A percentile compares a stretch with the other conserved stretches of the same genome.
Conservation (phyloP, 495 filamentous ascomycete species). For the Aspergillus cristatus region DNA sequence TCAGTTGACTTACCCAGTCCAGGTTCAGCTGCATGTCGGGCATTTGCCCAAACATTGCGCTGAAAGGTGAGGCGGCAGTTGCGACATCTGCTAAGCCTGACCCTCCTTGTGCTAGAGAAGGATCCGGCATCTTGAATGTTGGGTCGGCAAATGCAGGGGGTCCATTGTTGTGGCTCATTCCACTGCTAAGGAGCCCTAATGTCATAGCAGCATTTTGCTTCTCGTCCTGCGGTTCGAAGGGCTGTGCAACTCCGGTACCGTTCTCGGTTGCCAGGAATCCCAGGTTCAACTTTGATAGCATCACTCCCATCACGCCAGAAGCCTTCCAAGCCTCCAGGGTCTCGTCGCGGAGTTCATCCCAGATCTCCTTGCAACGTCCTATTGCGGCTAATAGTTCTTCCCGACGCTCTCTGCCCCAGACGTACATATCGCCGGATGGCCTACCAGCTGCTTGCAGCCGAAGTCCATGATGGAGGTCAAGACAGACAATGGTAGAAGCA, state of each 20-base stretch:
- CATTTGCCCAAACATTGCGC: slow-evolving; percentile 47
- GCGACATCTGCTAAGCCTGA: slow-evolving; percentile 31
- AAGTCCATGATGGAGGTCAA: slow-evolving; percentile 58
- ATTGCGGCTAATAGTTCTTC: slow-evolving; percentile 67
- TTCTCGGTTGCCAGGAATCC: slow-evolving; percentile 18
- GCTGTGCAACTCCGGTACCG: slow-evolving; percentile 10
- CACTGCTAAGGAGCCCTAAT: slow-evolving; percentile 66
- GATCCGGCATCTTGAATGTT: slow-evolving; percentile 23
- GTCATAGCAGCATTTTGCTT: slow-evolving; percentile 69
- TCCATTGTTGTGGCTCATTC: slow-evolving; percentile 51
- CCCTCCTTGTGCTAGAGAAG: slow-evolving; percentile 20
- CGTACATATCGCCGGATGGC: slow-evolving; percentile 45
- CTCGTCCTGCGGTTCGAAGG: slow-evolving; percentile 32
- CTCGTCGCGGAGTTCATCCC: slow-evolving; percentile 62
- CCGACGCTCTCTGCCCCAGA: slow-evolving; percentile 61
- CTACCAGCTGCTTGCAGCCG: slow-evolving; percentile 27
- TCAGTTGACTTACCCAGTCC: slow-evolving; percentile 71
- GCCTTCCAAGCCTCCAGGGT: slow-evolving; percentile 90
- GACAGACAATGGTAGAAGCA: slow-evolving; percentile 75
- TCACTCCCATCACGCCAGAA: slow-evolving; percentile 62
- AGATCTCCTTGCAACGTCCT: slow-evolving; percentile 64
- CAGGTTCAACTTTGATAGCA: slow-evolving; percentile 64
- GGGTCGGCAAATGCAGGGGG: slow-evolving; percentile 22
- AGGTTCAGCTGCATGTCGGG: slow-evolving; percentile 59
- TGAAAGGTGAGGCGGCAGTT: slow-evolving; percentile 41